Percentiles rank a stretch among this genome's conserved stretches.
Evolutionary conservation across 2,329 filamentous ascomycete genomes (phyloP).

Genomic region (Hypoxylon sp.): DNA sequence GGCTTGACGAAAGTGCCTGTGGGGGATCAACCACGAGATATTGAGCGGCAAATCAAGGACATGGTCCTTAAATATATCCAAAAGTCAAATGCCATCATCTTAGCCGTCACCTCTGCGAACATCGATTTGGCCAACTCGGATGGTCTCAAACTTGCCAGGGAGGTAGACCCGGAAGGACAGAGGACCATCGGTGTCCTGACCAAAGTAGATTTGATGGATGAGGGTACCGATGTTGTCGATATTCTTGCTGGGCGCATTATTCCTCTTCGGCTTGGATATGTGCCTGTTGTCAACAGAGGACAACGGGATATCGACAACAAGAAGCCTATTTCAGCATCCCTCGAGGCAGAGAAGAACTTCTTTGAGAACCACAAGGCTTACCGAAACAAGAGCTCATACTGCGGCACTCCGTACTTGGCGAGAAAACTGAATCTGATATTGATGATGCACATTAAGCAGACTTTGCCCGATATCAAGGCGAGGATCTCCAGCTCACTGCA

Average conservation of each 20-base stretch:
- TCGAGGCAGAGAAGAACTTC: slow-evolving; percentile 96
- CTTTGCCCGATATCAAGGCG: slow-evolving; percentile 97
- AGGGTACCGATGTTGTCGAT: slow-evolving; percentile 97
- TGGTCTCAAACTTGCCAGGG: slow-evolving; percentile 93
- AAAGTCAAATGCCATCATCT: slow-evolving; percentile 97
- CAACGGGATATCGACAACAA: slow-evolving; percentile 99
- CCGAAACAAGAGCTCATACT: slow-evolving; percentile 98
- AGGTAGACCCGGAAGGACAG: slow-evolving; percentile 97
- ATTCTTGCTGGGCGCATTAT: slow-evolving; percentile 98
- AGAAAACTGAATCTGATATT: slow-evolving; percentile 98
- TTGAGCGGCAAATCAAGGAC: slow-evolving; percentile 95
- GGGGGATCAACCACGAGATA: slow-evolving; percentile 95
- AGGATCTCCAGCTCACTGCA: slow-evolving; percentile 93
- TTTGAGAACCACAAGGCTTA: slow-evolving; percentile 99
- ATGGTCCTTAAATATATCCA: slow-evolving; percentile 99
- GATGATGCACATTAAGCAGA: slow-evolving; percentile 99
- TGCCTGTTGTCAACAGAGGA: slow-evolving; percentile 97
- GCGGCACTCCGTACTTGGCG: slow-evolving; percentile 95
- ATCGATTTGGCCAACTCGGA: slow-evolving; percentile 99
- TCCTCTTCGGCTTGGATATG: slow-evolving; percentile 92
- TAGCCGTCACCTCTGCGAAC: slow-evolving; percentile 96
- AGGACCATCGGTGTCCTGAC: slow-evolving; percentile 98
- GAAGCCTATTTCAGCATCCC: slow-evolving; percentile 89
- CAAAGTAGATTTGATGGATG: slow-evolving; percentile 99
- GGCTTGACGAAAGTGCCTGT: slow-evolving; percentile 97